A percentile compares a stretch with the other conserved stretches of the same genome.
These are phyloP conservation scores for Phaseolus coccineus DNA, from an alignment of 331 rosid species.

Conservation along the genomic window DNA sequence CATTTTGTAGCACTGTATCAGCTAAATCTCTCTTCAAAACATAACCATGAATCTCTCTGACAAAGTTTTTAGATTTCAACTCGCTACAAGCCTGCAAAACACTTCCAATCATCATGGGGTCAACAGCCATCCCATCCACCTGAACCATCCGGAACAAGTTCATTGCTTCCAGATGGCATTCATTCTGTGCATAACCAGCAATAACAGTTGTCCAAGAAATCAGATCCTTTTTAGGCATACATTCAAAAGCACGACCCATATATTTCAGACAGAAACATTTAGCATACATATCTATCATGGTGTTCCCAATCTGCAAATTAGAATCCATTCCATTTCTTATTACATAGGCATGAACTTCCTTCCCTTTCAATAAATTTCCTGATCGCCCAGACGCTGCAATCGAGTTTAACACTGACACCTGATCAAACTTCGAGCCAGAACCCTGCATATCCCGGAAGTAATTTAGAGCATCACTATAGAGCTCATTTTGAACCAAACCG, in stretches of 20 bases:
- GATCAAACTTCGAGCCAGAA: slow-evolving; percentile 61
- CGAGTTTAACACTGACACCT: slow-evolving; percentile 66
- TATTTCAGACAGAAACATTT: slow-evolving; percentile 62
- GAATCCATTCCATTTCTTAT: slow-evolving; percentile 65
- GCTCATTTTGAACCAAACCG: slow-evolving; percentile 72
- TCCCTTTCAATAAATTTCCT: slow-evolving; percentile 62
- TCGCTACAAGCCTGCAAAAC: slow-evolving; percentile 64
- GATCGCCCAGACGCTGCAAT: slow-evolving; percentile 67
- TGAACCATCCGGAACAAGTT: slow-evolving; percentile 60
- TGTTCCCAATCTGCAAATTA: slow-evolving; percentile 70
- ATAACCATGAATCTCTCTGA: slow-evolving; percentile 69
- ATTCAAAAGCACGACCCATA: slow-evolving; percentile 64
- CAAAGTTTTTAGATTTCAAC: slow-evolving; percentile 51
- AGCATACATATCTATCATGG: slow-evolving; percentile 77
- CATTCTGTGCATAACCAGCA: slow-evolving; percentile 77
- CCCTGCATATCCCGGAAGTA: slow-evolving; percentile 60
- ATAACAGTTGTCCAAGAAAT: slow-evolving; percentile 85
- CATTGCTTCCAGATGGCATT: slow-evolving; percentile 53
- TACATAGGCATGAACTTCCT: slow-evolving; percentile 77
- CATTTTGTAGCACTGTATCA: slow-evolving; percentile 67
- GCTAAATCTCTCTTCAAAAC: slow-evolving; percentile 55
- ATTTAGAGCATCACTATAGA: slow-evolving; percentile 54
- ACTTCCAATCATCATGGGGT: slow-evolving; percentile 80
- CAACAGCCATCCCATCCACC: slow-evolving; percentile 53
- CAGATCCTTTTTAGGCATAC: slow-evolving; percentile 59